These are phyloP conservation scores for Pestalotiopsis sp. DNA, from an alignment of 2,329 filamentous ascomycete genomes.

Conservation along the genomic window DNA sequence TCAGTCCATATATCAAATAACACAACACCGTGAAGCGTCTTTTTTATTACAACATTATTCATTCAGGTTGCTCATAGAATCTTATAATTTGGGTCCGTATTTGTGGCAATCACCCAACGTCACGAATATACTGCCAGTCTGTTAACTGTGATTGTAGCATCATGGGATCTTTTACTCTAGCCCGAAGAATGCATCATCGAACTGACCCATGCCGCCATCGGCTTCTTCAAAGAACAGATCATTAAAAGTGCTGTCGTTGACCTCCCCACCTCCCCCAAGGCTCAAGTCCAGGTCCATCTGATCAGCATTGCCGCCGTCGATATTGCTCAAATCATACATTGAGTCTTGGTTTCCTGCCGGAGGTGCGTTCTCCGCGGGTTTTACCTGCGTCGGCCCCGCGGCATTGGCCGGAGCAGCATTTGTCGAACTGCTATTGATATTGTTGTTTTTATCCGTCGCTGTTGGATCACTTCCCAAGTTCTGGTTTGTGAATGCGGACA, in stretches of 20 bases:
- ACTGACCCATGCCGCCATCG: constrained; percentile 48
- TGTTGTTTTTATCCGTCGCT: constrained; percentile 17
- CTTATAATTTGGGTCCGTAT: background rate
- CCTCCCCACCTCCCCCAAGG: constrained; percentile 36
- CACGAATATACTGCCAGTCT: no score
- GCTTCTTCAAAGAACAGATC: constrained; percentile 48
- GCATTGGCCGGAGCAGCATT: constrained; percentile 5
- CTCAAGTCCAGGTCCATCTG: constrained; percentile 43
- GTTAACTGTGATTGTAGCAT: no score
- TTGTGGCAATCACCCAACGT: no score
- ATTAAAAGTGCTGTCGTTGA: constrained; percentile 49
- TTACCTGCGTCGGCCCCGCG: constrained; percentile 17
- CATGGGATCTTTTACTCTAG: constrained; percentile 24
- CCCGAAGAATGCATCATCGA: constrained; percentile 50
- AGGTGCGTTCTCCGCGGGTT: constrained; percentile 14
- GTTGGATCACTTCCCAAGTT: constrained; percentile 25
- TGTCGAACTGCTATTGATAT: background rate
- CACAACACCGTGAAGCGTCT: no score
- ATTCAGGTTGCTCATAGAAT: no score
- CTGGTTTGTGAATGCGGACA: constrained; percentile 41
- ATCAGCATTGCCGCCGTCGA: constrained; percentile 34
- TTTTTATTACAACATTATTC: no score
- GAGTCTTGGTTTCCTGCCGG: constrained; percentile 42
- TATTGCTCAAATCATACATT: constrained; percentile 47
- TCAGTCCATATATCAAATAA: no score